Evolutionary conservation across 2,329 filamentous ascomycete genomes (phyloP).

Genomic region (Furcasterigmium sp.): DNA sequence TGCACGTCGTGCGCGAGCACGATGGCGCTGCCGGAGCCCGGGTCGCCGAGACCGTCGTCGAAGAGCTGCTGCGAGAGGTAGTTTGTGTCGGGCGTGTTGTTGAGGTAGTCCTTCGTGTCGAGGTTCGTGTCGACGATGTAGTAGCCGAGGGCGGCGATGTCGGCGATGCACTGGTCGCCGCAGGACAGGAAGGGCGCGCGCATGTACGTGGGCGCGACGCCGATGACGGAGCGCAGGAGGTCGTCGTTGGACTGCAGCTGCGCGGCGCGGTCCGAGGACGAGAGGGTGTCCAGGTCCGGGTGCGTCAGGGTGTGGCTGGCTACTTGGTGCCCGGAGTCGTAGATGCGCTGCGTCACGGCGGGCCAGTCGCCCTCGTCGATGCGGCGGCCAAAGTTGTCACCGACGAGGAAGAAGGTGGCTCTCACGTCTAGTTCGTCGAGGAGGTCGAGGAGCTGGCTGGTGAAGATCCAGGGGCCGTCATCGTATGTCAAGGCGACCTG

Average conservation of each 20-base stretch:
- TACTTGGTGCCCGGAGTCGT: conserved; percentile 36
- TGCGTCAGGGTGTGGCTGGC: conserved; percentile 35
- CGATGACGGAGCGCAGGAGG: conserved; percentile 35
- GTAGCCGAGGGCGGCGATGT: conserved; percentile 36
- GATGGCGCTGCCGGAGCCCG: conserved; percentile 32
- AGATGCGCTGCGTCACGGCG: conserved; percentile 31
- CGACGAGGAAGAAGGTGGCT: conserved; percentile 37
- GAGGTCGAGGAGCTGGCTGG: conserved; percentile 32
- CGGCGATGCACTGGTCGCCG: conserved; percentile 15
- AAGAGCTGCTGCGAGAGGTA: conserved; percentile 35
- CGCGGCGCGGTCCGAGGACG: conserved; percentile 23
- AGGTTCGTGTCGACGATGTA: conserved; percentile 52
- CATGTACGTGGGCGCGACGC: conserved; percentile 36
- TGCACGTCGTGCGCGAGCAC: conserved; percentile 50
- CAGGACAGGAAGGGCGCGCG: conserved; percentile 40
- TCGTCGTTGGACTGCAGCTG: conserved; percentile 41
- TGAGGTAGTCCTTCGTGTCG: conserved; percentile 57
- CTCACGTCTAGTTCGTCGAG: conserved; percentile 23
- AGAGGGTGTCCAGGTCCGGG: conserved; percentile 30
- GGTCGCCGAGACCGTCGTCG: conserved; percentile 15
- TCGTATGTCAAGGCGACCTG: conserved; percentile 41
- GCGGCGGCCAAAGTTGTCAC: conserved; percentile 33
- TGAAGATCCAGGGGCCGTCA: conserved; percentile 39
- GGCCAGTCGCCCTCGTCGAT: conserved; percentile 32
- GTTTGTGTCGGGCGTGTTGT: conserved; percentile 43